Evolutionary conservation across 2,329 filamentous ascomycete genomes (phyloP), one percentile per base, ranked within the genome.

Genomic region (Xylaria polymorpha): DNA sequence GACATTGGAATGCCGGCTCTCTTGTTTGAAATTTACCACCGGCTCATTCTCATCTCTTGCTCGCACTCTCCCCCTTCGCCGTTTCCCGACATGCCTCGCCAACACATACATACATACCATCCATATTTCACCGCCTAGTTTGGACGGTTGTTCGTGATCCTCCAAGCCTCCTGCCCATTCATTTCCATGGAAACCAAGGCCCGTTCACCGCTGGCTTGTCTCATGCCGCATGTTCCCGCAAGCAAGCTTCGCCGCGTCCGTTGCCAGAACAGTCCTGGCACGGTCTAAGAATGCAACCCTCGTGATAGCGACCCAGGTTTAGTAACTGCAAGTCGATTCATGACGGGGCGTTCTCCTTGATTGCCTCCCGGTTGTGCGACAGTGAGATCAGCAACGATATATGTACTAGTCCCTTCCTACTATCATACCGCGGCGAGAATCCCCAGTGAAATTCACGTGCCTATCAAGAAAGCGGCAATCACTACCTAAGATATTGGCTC

Each of bases 361-460:
- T 69, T 71, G 69, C 70, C 70, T 74, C 67, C 59, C 59, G 43
- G 37, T 74, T 74, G 75, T 79, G 66, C 74, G 72, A 79, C 76
- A 67, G 75, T 77, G 74, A 76, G 75, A 77, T 78, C 74, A 76
- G 75, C 74, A 75, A 71, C 74, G 69, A 72, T 71, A 60, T 55
- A 61, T 63, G 51, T 72, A 70, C 61, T 63, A 67, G 68, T 61
- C 70, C 71, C 70, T 72, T 68, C 59, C 67, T 62, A 61, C 68
- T 63, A 71, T 61, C 67, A 58, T 62, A 59, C 56, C 58, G 58
- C 70, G 65, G 66, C 67, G 57, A 71, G 63, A 70, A 62, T 57
- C 67, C 61, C 41, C n/a, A 57, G 59, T 61, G 25, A 64, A 66
- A 58, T 25, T 44, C 32, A 53, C 25, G 37, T 43, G 41, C 46